phyloP scores from a whole-genome alignment of 108 stramenopile species.

The Bacterosira constricta region DNA sequence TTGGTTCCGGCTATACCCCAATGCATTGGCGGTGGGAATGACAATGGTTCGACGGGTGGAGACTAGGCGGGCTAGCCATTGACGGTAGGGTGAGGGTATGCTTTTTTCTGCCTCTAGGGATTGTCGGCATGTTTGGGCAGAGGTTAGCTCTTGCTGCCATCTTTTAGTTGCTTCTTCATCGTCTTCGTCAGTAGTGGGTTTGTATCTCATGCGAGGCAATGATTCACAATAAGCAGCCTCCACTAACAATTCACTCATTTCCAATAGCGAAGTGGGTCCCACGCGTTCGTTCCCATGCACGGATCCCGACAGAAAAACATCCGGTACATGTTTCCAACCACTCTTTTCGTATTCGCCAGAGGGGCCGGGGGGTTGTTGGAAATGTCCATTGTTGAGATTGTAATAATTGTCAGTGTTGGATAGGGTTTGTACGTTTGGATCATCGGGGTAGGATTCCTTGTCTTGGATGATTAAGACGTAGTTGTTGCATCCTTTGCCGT shows the following conservation, averaged over 20 bases:
- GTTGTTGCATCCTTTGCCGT: conserved; percentile 67
- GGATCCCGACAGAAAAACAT: conserved; percentile 94
- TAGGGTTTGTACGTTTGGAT: conserved; percentile 34
- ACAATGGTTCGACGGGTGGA: conserved; percentile 66
- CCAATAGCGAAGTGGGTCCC: conserved; percentile 75
- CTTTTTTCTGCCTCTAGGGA: conserved; percentile 31
- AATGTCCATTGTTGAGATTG: conserved; percentile 19
- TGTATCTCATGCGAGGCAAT: conserved; percentile 50
- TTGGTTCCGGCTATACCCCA: conserved; percentile 59
- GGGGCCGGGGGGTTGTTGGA: background rate
- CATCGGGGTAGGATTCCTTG: conserved; percentile 71
- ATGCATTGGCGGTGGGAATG: conserved; percentile 79
- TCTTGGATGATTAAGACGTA: conserved; percentile 83
- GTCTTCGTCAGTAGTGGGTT: background rate
- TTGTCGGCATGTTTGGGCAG: conserved; percentile 35
- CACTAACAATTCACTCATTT: conserved; percentile 61
- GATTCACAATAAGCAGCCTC: conserved; percentile 79
- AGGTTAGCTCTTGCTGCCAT: conserved; percentile 33
- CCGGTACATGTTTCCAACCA: conserved; percentile 68
- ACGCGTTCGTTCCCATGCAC: conserved; percentile 98
- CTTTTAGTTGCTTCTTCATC: background rate
- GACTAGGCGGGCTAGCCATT: conserved; percentile 76
- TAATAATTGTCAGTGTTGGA: background rate
- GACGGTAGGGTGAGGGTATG: conserved; percentile 29
- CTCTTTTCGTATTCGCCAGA: conserved; percentile 2